phyloP scores from a whole-genome alignment of 148 eudicot genomes.

The Chenopodium quinoa region DNA sequence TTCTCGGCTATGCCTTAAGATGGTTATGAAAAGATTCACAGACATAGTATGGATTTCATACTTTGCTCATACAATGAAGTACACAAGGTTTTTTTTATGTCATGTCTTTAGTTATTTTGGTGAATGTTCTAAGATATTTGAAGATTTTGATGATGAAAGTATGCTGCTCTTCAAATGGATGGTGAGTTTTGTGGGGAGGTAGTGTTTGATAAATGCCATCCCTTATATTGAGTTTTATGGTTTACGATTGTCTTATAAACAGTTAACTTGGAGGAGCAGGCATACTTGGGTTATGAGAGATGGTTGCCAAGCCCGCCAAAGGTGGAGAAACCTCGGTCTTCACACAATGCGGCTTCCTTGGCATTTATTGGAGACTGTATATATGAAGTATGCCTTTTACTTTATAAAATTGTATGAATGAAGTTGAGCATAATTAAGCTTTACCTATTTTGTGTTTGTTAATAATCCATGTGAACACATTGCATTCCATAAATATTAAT shows the following conservation, averaged over 20 bases:
- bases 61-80: not conserved
- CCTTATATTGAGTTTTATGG: not conserved
- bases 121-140: not conserved
- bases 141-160: not conserved
- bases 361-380: slow-evolving; percentile 89
- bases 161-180: not conserved
- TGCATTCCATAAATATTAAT: not conserved
- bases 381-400: slow-evolving; percentile 51
- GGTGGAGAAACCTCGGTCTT: slow-evolving; percentile 78
- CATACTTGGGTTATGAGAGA: slow-evolving; percentile 66
- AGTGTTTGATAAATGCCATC: not conserved
- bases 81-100: not conserved
- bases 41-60: too few species aligned
- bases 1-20: too few species aligned
- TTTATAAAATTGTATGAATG: not conserved
- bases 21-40: too few species aligned
- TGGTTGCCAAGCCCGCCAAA: slow-evolving; percentile 81
- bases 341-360: slow-evolving; percentile 75
- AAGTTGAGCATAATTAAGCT: not conserved
- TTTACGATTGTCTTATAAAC: not conserved
- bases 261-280: slow-evolving; percentile 36
- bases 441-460: not conserved
- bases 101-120: not conserved
- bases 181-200: not conserved
- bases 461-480: not conserved